Evolutionary conservation across 768 basidiomycete species (phyloP).

Genomic region (Suillus tomentosus): DNA sequence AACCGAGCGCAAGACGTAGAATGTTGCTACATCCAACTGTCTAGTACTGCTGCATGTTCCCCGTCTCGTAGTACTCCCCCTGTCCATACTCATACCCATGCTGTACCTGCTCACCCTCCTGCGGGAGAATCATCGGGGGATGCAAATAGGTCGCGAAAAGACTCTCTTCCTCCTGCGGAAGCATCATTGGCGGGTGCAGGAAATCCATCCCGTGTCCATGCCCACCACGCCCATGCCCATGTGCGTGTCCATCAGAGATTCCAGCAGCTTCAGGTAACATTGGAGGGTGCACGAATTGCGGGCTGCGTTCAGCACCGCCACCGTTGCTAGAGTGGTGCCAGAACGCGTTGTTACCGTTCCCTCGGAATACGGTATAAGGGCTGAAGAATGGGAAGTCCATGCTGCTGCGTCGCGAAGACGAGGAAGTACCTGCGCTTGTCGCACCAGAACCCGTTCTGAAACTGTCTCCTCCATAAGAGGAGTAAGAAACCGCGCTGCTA

Average conservation of each 20-base stretch:
- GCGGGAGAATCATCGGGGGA: conserved; percentile 54
- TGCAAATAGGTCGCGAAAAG: conserved; percentile 56
- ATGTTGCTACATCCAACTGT: background rate
- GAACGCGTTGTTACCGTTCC: conserved; percentile 58
- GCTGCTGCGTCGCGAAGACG: conserved; percentile 61
- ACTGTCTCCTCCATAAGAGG: conserved; percentile 56
- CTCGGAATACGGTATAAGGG: conserved; percentile 53
- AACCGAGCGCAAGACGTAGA: background rate
- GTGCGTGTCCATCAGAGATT: background rate
- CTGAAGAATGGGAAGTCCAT: conserved; percentile 69
- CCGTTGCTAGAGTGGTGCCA: conserved; percentile 85
- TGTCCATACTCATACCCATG: conserved; percentile 22
- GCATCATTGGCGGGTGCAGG: conserved; percentile 62
- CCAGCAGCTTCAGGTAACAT: conserved; percentile 48
- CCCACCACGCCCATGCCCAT: background rate
- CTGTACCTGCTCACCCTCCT: conserved; percentile 32
- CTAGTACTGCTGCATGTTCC: conserved; percentile 37
- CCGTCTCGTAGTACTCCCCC: conserved; percentile 36
- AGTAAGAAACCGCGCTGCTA: conserved; percentile 64
- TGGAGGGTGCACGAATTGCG: conserved; percentile 65
- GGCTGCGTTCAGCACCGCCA: conserved; percentile 60
- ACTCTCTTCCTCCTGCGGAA: conserved; percentile 65
- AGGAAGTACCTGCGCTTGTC: conserved; percentile 47
- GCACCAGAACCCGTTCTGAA: conserved; percentile 46
- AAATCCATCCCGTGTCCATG: conserved; percentile 54